Conservation (phyloP, 768 basidiomycete species). For the Rhodocollybia butyracea region DNA sequence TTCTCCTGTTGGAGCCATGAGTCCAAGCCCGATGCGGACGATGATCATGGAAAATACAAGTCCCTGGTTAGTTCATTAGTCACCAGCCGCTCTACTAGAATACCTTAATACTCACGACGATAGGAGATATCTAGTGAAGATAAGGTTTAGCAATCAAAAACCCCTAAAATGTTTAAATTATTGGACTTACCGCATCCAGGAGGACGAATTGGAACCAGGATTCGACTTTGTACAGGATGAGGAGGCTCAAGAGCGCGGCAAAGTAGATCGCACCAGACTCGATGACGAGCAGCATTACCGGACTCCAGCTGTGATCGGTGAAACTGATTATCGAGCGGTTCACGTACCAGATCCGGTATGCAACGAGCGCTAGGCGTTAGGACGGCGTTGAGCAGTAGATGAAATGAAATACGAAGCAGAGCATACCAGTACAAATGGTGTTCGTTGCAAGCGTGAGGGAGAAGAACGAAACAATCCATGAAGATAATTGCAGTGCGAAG, state of each 20-base stretch:
- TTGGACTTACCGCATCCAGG: conserved; percentile 29
- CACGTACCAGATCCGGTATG: conserved; percentile 31
- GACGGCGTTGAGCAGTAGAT: background rate
- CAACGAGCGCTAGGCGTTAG: conserved; percentile 23
- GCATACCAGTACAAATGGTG: conserved; percentile 31
- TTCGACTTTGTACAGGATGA: conserved; percentile 28
- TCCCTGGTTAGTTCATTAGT: conserved; percentile 13
- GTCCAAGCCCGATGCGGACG: conserved; percentile 34
- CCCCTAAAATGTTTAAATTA: background rate
- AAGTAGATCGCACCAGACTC: conserved; percentile 37
- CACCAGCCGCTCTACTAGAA: background rate
- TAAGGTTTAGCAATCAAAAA: background rate
- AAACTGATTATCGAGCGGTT: conserved; percentile 23
- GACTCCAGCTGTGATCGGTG: conserved; percentile 21
- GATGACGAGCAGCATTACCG: conserved; percentile 31
- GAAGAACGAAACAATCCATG: conserved; percentile 39
- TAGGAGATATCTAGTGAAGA: conserved; percentile 18
- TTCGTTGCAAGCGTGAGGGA: conserved; percentile 34
- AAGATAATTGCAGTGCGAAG: conserved; percentile 27
- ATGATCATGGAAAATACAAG: conserved; percentile 39
- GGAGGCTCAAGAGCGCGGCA: conserved; percentile 26
- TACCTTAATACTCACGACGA: conserved; percentile 15
- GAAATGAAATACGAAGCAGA: background rate
- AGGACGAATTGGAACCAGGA: conserved; percentile 35
- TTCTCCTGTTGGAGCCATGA: conserved; percentile 18